Evolutionary conservation across 2,329 filamentous ascomycete genomes (phyloP), one percentile per base, ranked within the genome.

Genomic region (Cladorrhinum sp.): DNA sequence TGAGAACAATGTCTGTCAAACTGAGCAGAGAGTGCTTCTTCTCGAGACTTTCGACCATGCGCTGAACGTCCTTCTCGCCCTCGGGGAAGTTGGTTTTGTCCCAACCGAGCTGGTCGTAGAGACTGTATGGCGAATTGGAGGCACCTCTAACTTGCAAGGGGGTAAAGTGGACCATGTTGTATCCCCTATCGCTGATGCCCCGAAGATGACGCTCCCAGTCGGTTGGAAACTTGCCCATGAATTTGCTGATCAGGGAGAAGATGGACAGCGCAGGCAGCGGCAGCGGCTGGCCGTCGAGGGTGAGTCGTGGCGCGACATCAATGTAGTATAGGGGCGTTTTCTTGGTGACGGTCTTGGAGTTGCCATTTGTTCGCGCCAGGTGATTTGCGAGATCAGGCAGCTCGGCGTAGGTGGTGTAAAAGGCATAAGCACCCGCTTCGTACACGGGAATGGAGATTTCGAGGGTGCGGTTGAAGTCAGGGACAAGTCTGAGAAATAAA

Each of bases 131-230:
- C 1, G 95, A 99, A 73, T 99, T 96, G 57, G 95, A 99, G 50
- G 81, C 83, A 60, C 95, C 95, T 62, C 95, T 87, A 61, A 89
- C 82, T 81, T 96, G 95, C 66, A 99, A 80, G 9, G 95, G 95
- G 1, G 95, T 97, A 74, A 99, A 99, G 75, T 99, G 95, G 62
- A 99, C 87, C 92, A 98, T 97, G 77, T 99, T 99, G 82, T 99
- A 99, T 51, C 93, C 93, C 63, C 95, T 85, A 70, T 90, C 86
- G 73, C 91, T 90, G 73, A 99, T 96, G 26, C 95, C 93, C 60
- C 84, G 83, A 60, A 99, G 79, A 73, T 98, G 94, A 56, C 86
- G 89, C 72, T 97, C 86, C 93, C 94, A 99, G 70, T 96, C 91
- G 16, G 81, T 81, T 0, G 94, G 92, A 72, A 95, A 96, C 71